Conservation (phyloP, 2,329 filamentous ascomycete genomes). For the Hypoxylon sp. region DNA sequence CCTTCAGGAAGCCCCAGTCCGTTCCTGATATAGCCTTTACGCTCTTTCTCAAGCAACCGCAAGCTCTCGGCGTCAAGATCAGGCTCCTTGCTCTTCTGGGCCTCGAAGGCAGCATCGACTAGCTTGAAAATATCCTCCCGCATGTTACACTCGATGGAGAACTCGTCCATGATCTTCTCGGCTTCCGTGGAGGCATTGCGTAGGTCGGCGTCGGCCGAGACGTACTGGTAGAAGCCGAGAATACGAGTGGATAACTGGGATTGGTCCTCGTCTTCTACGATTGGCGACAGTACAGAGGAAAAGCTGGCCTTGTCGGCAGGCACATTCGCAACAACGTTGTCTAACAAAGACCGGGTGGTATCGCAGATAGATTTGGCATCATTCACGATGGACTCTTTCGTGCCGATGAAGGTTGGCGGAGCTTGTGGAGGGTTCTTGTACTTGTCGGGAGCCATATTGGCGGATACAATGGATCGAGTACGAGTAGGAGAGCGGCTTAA, state of each 20-base stretch:
- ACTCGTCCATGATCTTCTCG: conserved; percentile 81
- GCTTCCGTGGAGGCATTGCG: conserved; percentile 82
- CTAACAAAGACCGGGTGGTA: conserved; percentile 71
- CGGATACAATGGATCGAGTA: conserved; percentile 58
- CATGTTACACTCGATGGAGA: conserved; percentile 82
- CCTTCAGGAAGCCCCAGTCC: conserved; percentile 79
- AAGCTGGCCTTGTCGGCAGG: conserved; percentile 66
- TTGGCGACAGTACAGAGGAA: conserved; percentile 70
- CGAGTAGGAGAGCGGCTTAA: conserved; percentile 29
- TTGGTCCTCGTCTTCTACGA: conserved; percentile 79
- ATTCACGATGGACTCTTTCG: conserved; percentile 74
- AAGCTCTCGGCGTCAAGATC: conserved; percentile 75
- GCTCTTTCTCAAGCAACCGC: conserved; percentile 81
- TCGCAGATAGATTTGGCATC: conserved; percentile 77
- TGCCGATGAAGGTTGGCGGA: conserved; percentile 82
- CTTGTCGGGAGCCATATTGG: conserved; percentile 73
- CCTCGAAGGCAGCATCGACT: conserved; percentile 69
- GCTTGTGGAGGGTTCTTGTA: conserved; percentile 82
- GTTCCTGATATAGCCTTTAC: conserved; percentile 81
- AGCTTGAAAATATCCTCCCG: conserved; percentile 82
- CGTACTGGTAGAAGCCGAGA: conserved; percentile 83
- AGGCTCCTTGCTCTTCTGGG: conserved; percentile 65
- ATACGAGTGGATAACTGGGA: conserved; percentile 72
- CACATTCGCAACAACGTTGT: conserved; percentile 75
- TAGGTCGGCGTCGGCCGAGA: conserved; percentile 75